Base-by-base conservation (phyloP, 2,329 filamentous ascomycete genomes). In the Scedosporium minutisporum region DNA sequence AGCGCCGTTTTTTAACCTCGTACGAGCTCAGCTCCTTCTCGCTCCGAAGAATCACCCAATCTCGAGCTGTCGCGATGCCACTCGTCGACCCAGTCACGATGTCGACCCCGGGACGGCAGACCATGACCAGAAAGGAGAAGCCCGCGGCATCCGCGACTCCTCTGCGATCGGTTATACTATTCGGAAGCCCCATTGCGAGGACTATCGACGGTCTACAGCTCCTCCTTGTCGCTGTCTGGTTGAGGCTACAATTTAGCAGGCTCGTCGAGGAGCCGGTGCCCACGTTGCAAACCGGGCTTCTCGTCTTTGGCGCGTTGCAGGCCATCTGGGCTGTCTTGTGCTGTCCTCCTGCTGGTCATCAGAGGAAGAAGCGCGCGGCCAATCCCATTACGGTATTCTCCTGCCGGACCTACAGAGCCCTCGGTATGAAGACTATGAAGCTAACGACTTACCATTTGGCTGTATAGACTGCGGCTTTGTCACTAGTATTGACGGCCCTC, bases 181-280 rank as follows among this genome's bases (percentile, higher is more conserved):
- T 77, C 61, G 69, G 74, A 62, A 75, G 71, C 41, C 69, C 74
- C 16, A 66, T 72, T 55, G 76, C 78, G 9, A 71, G 60, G 9
- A 21, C 48, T 14, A 23, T 33, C 14, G 60, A 76, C 63, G 71
- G 82, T 23, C 82, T 88, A 70, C 84, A 87, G 12, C 81, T 90
- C 69, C 73, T 85, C 21, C 74, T 91, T 10, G 79, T 96, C 33
- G 80, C 90, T 33, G 81, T 80, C 9, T 74, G 88, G 42, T 87
- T 88, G 70, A 80, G 82, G 57, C 70, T 83, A 65, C 82, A 82
- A 46, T 93, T 96, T 74, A 72, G 76, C 42, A 76, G 80, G 18
- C 79, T 96, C 27, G 88, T 96, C 29, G 77, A 80, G 16, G 83
- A 93, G 66, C 90, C 92, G 0, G 82, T 88, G 2, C 74, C 80